These are phyloP conservation scores for Xerocomellus dryophilus DNA, from an alignment of 768 basidiomycete genomes.

Conservation along the genomic window DNA sequence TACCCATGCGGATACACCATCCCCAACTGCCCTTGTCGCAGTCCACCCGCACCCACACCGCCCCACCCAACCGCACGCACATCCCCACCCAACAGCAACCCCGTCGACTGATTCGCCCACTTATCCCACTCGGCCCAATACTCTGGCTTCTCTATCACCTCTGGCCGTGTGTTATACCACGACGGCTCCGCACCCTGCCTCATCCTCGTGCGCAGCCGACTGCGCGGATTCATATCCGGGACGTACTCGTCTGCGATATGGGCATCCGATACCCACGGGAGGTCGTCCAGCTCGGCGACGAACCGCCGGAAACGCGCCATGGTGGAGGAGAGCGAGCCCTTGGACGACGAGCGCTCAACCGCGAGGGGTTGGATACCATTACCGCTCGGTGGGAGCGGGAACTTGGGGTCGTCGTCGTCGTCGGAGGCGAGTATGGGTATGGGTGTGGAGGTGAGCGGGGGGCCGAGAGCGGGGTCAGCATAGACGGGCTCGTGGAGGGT, in stretches of 20 bases:
- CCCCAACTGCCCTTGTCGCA: background rate
- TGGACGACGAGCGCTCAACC: conserved; percentile 2
- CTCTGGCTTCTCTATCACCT: background rate
- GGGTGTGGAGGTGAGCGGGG: background rate
- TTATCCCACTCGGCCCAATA: conserved; percentile 24
- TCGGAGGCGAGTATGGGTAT: background rate
- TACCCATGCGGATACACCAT: conserved; percentile 25
- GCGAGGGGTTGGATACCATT: background rate
- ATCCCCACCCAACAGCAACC: conserved; percentile 5
- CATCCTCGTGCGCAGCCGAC: conserved; percentile 10
- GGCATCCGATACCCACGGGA: conserved; percentile 44
- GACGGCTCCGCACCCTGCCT: conserved; percentile 23
- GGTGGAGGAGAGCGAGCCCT: conserved; percentile 22
- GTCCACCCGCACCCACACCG: background rate
- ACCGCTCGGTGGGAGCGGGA: background rate
- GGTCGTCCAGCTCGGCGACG: conserved; percentile 32
- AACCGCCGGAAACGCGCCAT: conserved; percentile 37
- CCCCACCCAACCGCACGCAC: background rate
- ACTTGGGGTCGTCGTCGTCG: background rate
- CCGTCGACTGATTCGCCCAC: conserved; percentile 25
- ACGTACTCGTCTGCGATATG: conserved; percentile 46
- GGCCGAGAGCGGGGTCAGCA: background rate
- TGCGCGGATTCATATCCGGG: conserved; percentile 32
- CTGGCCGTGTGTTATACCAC: conserved; percentile 27
- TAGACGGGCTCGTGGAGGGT: conserved; percentile 16